These are phyloP conservation scores for Polychytrium aggregatum DNA, from an alignment of 192 early-diverging fungal species.

Conservation along the genomic window DNA sequence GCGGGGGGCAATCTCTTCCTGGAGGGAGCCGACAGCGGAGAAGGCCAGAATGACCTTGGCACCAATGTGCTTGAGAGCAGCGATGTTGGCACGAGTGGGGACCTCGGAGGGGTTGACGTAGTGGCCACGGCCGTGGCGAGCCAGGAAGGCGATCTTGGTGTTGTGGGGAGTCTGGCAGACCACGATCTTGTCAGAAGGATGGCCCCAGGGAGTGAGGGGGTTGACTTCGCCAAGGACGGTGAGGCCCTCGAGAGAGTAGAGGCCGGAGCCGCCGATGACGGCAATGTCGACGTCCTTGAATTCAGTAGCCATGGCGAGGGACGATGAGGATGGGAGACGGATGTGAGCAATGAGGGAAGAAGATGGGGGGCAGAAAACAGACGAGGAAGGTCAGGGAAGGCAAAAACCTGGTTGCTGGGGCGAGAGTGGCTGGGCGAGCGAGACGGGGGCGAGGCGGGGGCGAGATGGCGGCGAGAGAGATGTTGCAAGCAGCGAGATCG, in stretches of 20 bases:
- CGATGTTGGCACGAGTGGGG: slow-evolving; percentile 93
- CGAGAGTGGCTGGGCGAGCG: too few species aligned
- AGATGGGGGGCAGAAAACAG: too few species aligned
- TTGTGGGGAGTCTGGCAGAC: slow-evolving; percentile 61
- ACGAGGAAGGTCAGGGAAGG: too few species aligned
- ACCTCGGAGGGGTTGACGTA: slow-evolving; percentile 78
- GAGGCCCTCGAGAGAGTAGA: slow-evolving; percentile 78
- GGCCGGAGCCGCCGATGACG: slow-evolving; percentile 81
- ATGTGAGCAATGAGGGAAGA: too few species aligned
- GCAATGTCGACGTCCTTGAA: slow-evolving; percentile 62
- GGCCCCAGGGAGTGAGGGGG: slow-evolving; percentile 72
- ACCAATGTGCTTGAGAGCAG: slow-evolving; percentile 89
- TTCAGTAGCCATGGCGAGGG: too few species aligned
- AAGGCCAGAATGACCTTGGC: slow-evolving; percentile 88
- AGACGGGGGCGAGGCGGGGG: too few species aligned
- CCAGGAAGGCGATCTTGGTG: slow-evolving; percentile 86
- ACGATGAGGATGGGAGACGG: too few species aligned
- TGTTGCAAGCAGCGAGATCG: too few species aligned
- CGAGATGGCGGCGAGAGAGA: too few species aligned
- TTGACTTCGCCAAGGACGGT: slow-evolving; percentile 69
- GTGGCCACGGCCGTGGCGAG: slow-evolving; percentile 90
- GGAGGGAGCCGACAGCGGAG: slow-evolving; percentile 91
- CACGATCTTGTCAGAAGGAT: slow-evolving; percentile 76
- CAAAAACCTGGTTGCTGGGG: too few species aligned
- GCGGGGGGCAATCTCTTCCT: slow-evolving; percentile 82